Base-by-base conservation (phyloP, 768 basidiomycete species). In the Tricholoma flavovirens region DNA sequence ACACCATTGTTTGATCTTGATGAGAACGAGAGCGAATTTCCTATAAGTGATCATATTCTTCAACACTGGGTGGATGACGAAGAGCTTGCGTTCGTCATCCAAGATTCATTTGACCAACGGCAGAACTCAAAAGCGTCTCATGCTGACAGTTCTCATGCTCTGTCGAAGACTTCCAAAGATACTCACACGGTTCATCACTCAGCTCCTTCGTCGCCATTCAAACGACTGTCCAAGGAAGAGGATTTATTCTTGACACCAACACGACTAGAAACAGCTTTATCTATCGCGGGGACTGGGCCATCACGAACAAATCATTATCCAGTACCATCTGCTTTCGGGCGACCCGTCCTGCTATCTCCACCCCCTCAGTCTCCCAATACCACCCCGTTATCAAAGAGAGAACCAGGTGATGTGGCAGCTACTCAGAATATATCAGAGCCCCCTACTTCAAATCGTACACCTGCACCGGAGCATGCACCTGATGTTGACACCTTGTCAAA, bases 231-330 rank as follows among this genome's bases (percentile, higher is more conserved):
- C 26, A 57, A 59, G 12, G 64, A 67, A 1, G 63, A 70, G 14
- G 66, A 67, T 8, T 40, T 42, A 4, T 64, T 61, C 22, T 55
- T 52, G 15, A 63, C 66, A 9, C 63, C 65, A 43, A 83, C 77
- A 19, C 76, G 84, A 17, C 69, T 89, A n/a, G 84, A 84, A 61
- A 86, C 86, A 1, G 83, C 79, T 1, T 68, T 90, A 26, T 78
- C 86, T 9, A 82, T 90, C 42, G 88, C 82, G 15, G 84, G 84
- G 52, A 77, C 85, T 7, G 76, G 77, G 5, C 74, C 75, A 12
- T 67, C 69, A 22, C 68, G 66, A 9, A 43, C 60, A 1, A 59
- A 60, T 7, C 56, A 54, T 46, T 46, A 53, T 26, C 33, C 29
- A 43, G 11, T 35, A 33, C 55, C 60, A 5, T 62, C 66, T n/a